Evolutionary conservation across 352 stramenopile genomes (phyloP), one percentile per base, ranked within the genome.

Genomic region (Peronospora tabacina): DNA sequence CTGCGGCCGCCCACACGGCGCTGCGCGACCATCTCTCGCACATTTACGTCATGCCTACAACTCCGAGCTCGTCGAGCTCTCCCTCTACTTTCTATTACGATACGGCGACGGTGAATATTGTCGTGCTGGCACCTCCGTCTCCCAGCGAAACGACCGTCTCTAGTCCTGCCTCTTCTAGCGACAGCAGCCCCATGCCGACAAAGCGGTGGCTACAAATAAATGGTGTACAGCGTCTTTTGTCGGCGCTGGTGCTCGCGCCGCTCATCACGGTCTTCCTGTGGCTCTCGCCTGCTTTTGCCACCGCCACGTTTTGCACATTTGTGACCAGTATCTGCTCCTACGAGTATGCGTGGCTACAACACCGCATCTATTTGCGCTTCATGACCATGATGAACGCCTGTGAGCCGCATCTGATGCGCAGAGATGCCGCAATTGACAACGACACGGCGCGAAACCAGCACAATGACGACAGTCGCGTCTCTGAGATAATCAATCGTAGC

Each of bases 341-440:
- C 52, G 77, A 88, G 58, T 88, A 82, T 22, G 66, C 72, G 20
- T 87, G 77, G 77, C 61, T 88, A 30, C 62, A 72, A n/a, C 68
- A 86, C 42, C 72, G 77, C 28, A 88, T 88, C 49, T 68, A 83
- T 24, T 47, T 66, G 50, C 73, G 73, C 38, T 41, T 85, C 5
- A 51, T 74, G 55, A 59, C 60, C 33, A 70, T 64, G 37, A 46
- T 73, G 54, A 40, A 50, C 16, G 30, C 39, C 3, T 66, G 49
- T 12, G 66, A 75, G 33, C 41, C 52, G 13, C 33, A 40, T 5
- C 19, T 59, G 12, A 42, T 62, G 32, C 40, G 46, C 20, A 48
- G 30, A 15, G 28, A 52, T 0, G 24, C 13, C 4, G 20, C 32
- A 5, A 11, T 26, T 16, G 49, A 52, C 13, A 7, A 40, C 13